Base-by-base conservation (phyloP, 208 protist species). In the Borovskyia barvae region DNA sequence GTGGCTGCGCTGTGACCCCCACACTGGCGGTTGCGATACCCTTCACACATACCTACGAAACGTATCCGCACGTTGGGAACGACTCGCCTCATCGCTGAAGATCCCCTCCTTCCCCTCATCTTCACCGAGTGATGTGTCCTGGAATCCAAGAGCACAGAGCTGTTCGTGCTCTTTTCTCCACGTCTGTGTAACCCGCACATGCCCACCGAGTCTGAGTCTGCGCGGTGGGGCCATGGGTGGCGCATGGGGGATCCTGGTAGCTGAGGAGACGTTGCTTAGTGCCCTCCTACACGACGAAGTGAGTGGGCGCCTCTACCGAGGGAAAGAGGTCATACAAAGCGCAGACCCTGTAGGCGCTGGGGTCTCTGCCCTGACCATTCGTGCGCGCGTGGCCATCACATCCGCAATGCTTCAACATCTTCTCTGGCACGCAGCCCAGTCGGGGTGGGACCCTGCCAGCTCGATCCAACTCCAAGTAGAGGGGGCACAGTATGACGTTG, bases 341-440 rank as follows among this genome's bases (percentile, higher is more conserved):
- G 35, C 11, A 39, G 8, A 15, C 35, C 35, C 11, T 39, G 8
- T 39, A 8, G 11, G 35, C 35, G 35, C 32, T 32, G 47, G 17
- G 20, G 24, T 29, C 5, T 35, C 58, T n/a, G 17, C 58, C n/a
- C 19, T 36, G 6, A 36, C 25, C 37, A 26, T 70, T 45, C 63
- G 63, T 17, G 63, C 63, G 12, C 63, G 63, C 12, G 53, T 70
- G 3, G 63, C 63, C 35, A 37, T 70, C 30, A 51, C 63, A 0
- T 43, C 63, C 14, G 63, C 63, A 2, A 14, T 51, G 0, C n/a
- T 70, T 24, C 47, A 62, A 48, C 39, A 63, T 49, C 28, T 70
- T 2, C 28, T 70, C 26, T 51, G 53, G 63, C 17, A 19, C 1
- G 12, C 50, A 12, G 3, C 43, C 22, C 1, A 2, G 2, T 8